Percentiles rank a stretch among this genome's conserved stretches.
Conservation (phyloP, 2,329 filamentous ascomycete species). For the Rhytidhysteron rufulum region DNA sequence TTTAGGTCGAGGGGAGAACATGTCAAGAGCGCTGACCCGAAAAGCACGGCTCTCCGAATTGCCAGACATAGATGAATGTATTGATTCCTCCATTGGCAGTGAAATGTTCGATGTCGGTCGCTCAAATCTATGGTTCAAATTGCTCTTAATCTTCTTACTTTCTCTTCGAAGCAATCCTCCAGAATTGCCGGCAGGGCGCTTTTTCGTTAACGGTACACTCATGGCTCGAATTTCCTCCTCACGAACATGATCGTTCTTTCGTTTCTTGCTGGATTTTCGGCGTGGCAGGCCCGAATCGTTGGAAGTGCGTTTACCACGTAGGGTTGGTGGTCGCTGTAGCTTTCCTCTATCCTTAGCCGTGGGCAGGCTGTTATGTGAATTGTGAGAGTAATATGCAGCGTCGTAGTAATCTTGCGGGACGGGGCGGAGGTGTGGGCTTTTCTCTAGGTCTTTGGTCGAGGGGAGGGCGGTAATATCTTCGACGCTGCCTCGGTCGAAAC, state of each 20-base stretch:
- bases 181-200: conserved; percentile 57
- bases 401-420: conserved; percentile 38
- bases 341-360: conserved; percentile 41
- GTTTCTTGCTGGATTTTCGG: conserved; percentile 69
- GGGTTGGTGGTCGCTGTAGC: conserved; percentile 45
- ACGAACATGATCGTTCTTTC: conserved; percentile 70
- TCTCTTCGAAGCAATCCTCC: conserved; percentile 61
- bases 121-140: conserved; percentile 54
- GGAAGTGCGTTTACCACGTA: conserved; percentile 56
- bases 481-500: conserved; percentile 23
- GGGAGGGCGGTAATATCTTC: conserved; percentile 49
- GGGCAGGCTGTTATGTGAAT: conserved; percentile 33
- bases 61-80: conserved; percentile 72
- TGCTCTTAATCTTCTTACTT: conserved; percentile 62
- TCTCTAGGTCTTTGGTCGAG: conserved; percentile 33
- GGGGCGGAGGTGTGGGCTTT: conserved; percentile 47
- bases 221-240: conserved; percentile 88
- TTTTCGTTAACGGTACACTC: conserved; percentile 64
- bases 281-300: conserved; percentile 56
- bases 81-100: conserved; percentile 67
- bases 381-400: conserved; percentile 42
- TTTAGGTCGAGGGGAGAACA: conserved; percentile 81
- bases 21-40: conserved; percentile 73
- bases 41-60: conserved; percentile 72
- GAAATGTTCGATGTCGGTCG: conserved; percentile 69